Percentiles rank a stretch among this genome's conserved stretches.
These are phyloP conservation scores for Exophiala oligosperma DNA, from an alignment of 2,329 filamentous ascomycete genomes.

Conservation along the genomic window DNA sequence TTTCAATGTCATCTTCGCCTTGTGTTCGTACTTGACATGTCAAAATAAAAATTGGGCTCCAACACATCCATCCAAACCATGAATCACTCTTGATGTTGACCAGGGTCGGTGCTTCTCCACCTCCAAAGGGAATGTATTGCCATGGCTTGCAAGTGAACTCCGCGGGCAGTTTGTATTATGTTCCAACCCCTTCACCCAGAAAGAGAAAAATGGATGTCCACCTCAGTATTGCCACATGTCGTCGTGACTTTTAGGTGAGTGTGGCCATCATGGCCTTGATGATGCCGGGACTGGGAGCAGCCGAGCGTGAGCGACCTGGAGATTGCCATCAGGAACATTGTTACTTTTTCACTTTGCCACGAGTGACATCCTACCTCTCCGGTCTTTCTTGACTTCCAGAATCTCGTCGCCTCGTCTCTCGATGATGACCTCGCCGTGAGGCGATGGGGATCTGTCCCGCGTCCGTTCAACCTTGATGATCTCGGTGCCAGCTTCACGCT, in stretches of 20 bases:
- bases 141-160: too few relatives aligned
- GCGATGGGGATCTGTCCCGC: conserved; percentile 30
- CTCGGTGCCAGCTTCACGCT: conserved; percentile 35
- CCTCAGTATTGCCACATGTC: too few relatives aligned
- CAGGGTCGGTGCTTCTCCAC: too few relatives aligned
- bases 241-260: conserved; percentile 54
- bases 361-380: conserved; percentile 82
- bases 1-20: neutral
- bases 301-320: conserved; percentile 24
- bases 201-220: too few relatives aligned
- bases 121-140: too few relatives aligned
- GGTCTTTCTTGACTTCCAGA: conserved; percentile 74
- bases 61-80: neutral
- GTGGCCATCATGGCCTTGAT: conserved; percentile 71
- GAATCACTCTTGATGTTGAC: too few relatives aligned
- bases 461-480: conserved; percentile 25
- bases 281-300: conserved; percentile 61
- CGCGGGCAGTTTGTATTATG: too few relatives aligned
- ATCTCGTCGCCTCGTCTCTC: conserved; percentile 50
- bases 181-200: too few relatives aligned
- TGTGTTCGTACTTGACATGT: neutral
- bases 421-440: conserved; percentile 35
- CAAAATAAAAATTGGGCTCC: neutral
- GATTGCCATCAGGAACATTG: conserved; percentile 15
- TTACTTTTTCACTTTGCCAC: conserved; percentile 28